phyloP scores from a whole-genome alignment of 1,284 basidiomycete genomes.

The Singerocomus inundabilis region DNA sequence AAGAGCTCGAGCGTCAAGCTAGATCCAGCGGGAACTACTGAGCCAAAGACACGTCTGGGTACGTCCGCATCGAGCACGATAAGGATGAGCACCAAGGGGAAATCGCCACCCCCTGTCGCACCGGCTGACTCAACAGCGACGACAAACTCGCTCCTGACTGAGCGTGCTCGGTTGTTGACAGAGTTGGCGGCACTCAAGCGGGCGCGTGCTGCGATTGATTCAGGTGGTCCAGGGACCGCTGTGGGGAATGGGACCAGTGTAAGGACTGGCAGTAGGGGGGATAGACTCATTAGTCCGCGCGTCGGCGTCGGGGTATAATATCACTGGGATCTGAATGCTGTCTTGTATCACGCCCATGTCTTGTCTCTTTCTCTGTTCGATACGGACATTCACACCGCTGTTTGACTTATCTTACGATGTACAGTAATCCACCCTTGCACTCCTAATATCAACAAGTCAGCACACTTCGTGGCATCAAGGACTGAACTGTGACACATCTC shows the following conservation, averaged over 20 bases:
- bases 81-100: not conserved
- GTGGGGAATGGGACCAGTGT: no score
- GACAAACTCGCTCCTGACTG: slow-evolving; percentile 27
- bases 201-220: slow-evolving; percentile 14
- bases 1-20: not conserved
- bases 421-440: not conserved
- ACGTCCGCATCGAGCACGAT: not conserved
- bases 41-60: not conserved
- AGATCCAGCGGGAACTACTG: not conserved
- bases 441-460: no score
- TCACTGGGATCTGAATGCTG: no score
- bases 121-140: slow-evolving; percentile 14
- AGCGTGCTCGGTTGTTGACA: slow-evolving; percentile 30
- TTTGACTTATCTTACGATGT: not conserved
- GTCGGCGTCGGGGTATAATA: slow-evolving; percentile 13
- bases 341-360: not conserved
- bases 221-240: not conserved
- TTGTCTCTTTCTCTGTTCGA: not conserved
- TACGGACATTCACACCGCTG: not conserved
- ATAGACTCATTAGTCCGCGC: not conserved
- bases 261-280: not conserved
- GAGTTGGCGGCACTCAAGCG: slow-evolving; percentile 31
- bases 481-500: no score
- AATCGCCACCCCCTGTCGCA: not conserved
- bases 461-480: no score